Conservation (phyloP, 495 filamentous ascomycete species). For the Xylaria venustula region DNA sequence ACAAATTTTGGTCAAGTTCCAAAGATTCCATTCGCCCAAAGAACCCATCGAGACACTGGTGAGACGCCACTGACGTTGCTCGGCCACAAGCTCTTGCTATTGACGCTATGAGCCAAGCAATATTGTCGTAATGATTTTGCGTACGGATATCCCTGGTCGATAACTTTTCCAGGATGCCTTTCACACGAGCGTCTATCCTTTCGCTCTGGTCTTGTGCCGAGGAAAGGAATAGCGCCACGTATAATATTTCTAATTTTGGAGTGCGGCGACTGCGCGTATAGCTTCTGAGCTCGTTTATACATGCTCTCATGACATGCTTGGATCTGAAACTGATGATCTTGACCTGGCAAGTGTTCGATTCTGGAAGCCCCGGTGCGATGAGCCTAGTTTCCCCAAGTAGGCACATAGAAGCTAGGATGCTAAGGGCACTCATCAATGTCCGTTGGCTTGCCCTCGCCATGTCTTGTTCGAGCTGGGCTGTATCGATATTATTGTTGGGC, state of each 20-base stretch:
- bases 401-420: conserved; percentile 34
- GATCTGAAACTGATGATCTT: conserved; percentile 22
- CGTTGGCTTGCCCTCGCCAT: conserved; percentile 21
- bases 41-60: conserved; percentile 32
- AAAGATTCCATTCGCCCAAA: conserved; percentile 24
- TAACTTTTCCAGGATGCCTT: conserved; percentile 17
- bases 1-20: conserved; percentile 12
- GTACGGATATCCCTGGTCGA: conserved; percentile 18
- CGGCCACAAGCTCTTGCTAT: conserved; percentile 36
- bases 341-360: conserved; percentile 22
- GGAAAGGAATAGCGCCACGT: conserved; percentile 25
- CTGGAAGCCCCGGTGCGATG: conserved; percentile 11
- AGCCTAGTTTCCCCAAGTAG: conserved; percentile 29
- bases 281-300: conserved; percentile 16
- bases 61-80: conserved; percentile 31
- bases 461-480: conserved; percentile 21
- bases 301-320: conserved; percentile 19
- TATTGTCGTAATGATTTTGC: conserved; percentile 21
- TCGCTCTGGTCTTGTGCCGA: conserved; percentile 14
- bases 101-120: conserved; percentile 31
- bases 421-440: conserved; percentile 35
- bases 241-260: conserved; percentile 18
- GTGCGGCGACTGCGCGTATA: background rate
- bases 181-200: conserved; percentile 10
- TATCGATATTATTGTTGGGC: background rate